Evolutionary conservation across 1,284 basidiomycete genomes (phyloP), one percentile per base, ranked within the genome.

Genomic region (Boletus sp.): DNA sequence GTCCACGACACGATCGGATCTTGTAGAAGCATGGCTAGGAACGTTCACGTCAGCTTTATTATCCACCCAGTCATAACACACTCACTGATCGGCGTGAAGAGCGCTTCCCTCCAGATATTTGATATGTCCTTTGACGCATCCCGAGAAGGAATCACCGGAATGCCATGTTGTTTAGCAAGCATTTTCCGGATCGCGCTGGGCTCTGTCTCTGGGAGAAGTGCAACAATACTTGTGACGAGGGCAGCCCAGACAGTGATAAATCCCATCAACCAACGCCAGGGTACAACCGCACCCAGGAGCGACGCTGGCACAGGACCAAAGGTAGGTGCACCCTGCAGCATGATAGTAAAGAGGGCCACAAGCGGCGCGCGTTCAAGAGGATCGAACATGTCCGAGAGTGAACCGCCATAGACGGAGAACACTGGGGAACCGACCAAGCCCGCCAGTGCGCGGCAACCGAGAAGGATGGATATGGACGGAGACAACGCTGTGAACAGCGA

Each of bases 1-100:
- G 62, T 63, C 62, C 62, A 62, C 1, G 50, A 50, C 4, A 62
- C 56, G 32, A 62, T 62, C 7, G 62, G 60, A 30, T 65, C 62
- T 2, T 46, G 47, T 16, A 35, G 41, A 38, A 62, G 60, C 62
- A 62, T 62, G 35, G 26, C 62, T 65, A 39, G 20, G 30, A 43
- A 46, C 1, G 3, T 20, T 45, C 32, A n/a, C 3, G 23, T 52
- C 26, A 52, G 20, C 14, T 6, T 19, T 5, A n/a, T 23, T 8
- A 16, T 32, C n/a, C n/a, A 19, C 20, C 2, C 6, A 3, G 5
- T 19, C 19, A 23, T 10, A 46, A 16, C 2, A 17, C 10, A 50
- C 60, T 56, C 29, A 65, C 60, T 55, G 7, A 65, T 57, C 0
- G 62, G 60, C 2, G 53, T 50, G 10, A 53, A 33, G 8, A 62